phyloP scores from a whole-genome alignment of 108 stramenopile genomes.

The Nitzschia palea region DNA sequence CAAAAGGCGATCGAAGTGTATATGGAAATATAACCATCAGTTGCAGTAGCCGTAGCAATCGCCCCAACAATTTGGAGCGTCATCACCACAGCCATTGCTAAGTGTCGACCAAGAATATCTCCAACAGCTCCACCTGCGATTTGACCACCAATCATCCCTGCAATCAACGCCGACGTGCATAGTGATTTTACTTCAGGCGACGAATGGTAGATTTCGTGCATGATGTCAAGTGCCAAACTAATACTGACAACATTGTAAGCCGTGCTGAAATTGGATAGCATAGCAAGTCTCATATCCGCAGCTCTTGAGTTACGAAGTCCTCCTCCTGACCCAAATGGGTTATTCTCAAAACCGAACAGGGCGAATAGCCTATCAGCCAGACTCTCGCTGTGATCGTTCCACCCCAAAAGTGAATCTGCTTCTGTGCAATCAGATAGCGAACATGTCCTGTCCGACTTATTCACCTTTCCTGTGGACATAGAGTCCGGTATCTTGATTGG shows the following conservation, averaged over 20 bases:
- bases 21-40: not conserved
- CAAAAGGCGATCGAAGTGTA: conserved; percentile 32
- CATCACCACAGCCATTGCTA: conserved; percentile 56
- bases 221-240: conserved; percentile 47
- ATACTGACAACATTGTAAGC: conserved; percentile 61
- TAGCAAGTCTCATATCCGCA: conserved; percentile 48
- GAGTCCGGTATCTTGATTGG: no score
- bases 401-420: not conserved
- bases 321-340: conserved; percentile 10
- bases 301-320: conserved; percentile 31
- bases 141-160: conserved; percentile 69
- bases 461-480: no score
- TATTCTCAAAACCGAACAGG: conserved; percentile 14
- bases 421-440: not conserved
- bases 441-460: not conserved
- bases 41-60: conserved; percentile 39
- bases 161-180: conserved; percentile 55
- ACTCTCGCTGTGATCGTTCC: no score
- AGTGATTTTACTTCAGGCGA: conserved; percentile 32
- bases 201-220: conserved; percentile 30
- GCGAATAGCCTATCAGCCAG: not conserved
- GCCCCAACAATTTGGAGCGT: conserved; percentile 45
- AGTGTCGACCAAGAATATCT: conserved; percentile 51
- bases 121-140: conserved; percentile 54
- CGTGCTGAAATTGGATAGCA: conserved; percentile 63